Percentiles rank a stretch among this genome's conserved stretches.
phyloP scores from a whole-genome alignment of 2,329 filamentous ascomycete genomes.

The Xylaria sp. region DNA sequence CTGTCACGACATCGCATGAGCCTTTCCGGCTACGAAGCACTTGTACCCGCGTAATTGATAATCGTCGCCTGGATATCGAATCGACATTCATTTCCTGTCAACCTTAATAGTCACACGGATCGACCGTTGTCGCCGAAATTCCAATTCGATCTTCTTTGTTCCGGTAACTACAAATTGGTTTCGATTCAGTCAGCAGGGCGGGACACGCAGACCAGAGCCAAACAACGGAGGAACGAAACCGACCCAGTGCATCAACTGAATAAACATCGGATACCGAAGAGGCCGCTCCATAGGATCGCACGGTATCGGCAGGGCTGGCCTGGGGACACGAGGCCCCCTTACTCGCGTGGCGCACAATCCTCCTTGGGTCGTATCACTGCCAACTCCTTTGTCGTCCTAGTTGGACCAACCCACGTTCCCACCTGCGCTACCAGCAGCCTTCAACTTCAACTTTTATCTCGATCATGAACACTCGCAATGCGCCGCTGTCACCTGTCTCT shows the following conservation, averaged over 20 bases:
- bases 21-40: constrained; percentile 6
- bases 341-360: constrained; percentile 36
- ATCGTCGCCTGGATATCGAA: constrained; percentile 22
- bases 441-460: constrained; percentile 26
- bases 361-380: constrained; percentile 30
- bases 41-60: constrained; percentile 30
- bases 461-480: constrained; percentile 78
- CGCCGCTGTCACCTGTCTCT: constrained; percentile 84
- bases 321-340: constrained; percentile 34
- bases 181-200: constrained; percentile 1
- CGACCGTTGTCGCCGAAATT: constrained; percentile 4
- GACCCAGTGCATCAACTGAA: constrained; percentile 14
- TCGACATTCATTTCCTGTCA: constrained; percentile 19
- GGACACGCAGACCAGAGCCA: not conserved
- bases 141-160: constrained; percentile 15
- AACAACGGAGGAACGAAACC: constrained; percentile 16
- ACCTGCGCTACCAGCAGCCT: constrained; percentile 28
- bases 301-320: constrained; percentile 30
- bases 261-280: constrained; percentile 28
- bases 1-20: constrained; percentile 18
- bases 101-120: constrained; percentile 4
- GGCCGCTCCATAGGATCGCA: constrained; percentile 21
- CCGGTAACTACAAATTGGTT: constrained; percentile 7
- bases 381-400: constrained; percentile 42
- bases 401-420: constrained; percentile 35